Evolutionary conservation across 805 yeast species (phyloP).

Genomic region (Sugiyamaella smithiae): DNA sequence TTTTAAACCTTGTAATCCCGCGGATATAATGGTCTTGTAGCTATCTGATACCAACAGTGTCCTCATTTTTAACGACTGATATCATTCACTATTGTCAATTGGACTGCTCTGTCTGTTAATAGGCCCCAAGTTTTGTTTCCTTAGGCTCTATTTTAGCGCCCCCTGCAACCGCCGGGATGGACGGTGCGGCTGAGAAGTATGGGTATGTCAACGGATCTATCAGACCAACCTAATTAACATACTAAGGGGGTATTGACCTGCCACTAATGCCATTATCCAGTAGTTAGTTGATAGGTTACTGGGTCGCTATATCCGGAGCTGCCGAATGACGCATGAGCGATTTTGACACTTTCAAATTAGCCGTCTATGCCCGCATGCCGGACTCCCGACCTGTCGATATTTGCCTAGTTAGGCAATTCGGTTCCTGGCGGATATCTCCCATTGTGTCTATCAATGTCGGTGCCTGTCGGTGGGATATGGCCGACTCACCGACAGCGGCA

Average conservation of each 20-base stretch:
- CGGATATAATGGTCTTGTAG: background rate
- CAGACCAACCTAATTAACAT: too few relatives aligned
- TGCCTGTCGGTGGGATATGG: background rate
- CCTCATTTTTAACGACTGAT: too few relatives aligned
- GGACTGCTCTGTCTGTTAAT: too few relatives aligned
- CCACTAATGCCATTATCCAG: background rate
- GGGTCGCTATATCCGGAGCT: too few relatives aligned
- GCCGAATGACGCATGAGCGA: background rate
- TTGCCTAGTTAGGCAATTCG: background rate
- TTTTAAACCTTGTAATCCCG: background rate
- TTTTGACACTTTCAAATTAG: background rate
- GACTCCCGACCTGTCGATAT: slow-evolving; percentile 1
- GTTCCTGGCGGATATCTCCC: background rate
- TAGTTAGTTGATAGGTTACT: background rate
- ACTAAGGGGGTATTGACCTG: too few relatives aligned
- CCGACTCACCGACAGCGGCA: background rate
- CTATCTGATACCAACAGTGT: background rate
- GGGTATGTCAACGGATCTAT: too few relatives aligned
- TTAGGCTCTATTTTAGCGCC: too few relatives aligned
- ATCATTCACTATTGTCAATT: too few relatives aligned
- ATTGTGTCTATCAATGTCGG: background rate
- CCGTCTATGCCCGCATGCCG: background rate
- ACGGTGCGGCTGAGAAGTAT: too few relatives aligned
- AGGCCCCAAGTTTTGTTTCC: too few relatives aligned
- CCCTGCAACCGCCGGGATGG: too few relatives aligned